These are phyloP conservation scores for Nothomitra cinnamomea DNA, from an alignment of 2,329 filamentous ascomycete genomes.

Conservation along the genomic window DNA sequence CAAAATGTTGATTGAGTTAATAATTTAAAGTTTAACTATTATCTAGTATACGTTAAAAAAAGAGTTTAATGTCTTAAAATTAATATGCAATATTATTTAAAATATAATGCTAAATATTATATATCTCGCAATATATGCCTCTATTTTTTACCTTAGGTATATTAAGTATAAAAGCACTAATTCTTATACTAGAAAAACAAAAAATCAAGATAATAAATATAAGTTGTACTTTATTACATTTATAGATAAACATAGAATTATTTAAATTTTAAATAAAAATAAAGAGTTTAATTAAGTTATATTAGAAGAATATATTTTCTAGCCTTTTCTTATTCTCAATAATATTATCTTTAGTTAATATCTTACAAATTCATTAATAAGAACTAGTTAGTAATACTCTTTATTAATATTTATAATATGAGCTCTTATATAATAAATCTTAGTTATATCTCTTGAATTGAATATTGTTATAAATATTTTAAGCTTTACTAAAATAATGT, in stretches of 20 bases:
- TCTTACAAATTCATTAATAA: background rate
- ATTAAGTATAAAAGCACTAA: background rate
- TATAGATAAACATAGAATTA: background rate
- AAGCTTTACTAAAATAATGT: too few relatives aligned
- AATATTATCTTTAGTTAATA: too few relatives aligned
- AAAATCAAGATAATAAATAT: background rate
- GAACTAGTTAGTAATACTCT: background rate
- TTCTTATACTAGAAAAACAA: background rate
- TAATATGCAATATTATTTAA: background rate
- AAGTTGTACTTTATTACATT: background rate
- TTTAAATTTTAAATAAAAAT: background rate
- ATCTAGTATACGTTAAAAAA: background rate
- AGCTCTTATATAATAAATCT: background rate
- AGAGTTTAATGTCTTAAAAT: background rate
- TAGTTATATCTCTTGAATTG: background rate
- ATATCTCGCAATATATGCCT: background rate
- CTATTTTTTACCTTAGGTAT: background rate
- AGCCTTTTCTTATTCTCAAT: background rate
- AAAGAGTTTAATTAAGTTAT: background rate
- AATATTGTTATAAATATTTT: too few relatives aligned
- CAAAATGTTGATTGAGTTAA: background rate
- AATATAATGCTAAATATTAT: background rate
- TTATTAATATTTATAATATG: background rate
- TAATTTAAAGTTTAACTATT: background rate
- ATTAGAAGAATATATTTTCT: background rate